Evolutionary conservation across 2,329 filamentous ascomycete genomes (phyloP).

Genomic region (Emmonsiellopsis sp.): DNA sequence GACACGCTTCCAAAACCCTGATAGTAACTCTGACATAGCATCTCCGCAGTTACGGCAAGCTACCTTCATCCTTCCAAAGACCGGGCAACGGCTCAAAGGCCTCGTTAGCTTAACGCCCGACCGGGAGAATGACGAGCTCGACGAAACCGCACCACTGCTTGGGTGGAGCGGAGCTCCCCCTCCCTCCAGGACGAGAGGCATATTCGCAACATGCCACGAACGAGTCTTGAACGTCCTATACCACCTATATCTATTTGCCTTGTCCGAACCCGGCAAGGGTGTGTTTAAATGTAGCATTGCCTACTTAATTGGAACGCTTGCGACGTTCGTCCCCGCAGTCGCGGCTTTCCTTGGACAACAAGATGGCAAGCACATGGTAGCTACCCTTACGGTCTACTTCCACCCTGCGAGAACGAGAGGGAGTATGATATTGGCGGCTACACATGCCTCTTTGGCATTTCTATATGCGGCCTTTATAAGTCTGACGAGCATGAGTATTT

Average conservation of each 20-base stretch:
- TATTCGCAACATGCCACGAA: conserved; percentile 12
- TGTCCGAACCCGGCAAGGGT: conserved; percentile 64
- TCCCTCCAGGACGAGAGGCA: conserved; percentile 4
- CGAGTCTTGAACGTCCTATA: conserved; percentile 27
- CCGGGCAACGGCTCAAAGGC: conserved; percentile 73
- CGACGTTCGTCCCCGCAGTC: conserved; percentile 68
- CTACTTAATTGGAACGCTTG: conserved; percentile 76
- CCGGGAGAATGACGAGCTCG: conserved; percentile 33
- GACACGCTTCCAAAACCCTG: neutral
- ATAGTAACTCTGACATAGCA: neutral
- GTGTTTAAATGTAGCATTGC: conserved; percentile 88
- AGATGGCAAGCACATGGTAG: conserved; percentile 89
- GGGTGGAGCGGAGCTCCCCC: conserved; percentile 11
- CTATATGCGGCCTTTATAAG: conserved; percentile 67
- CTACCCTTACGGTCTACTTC: conserved; percentile 90
- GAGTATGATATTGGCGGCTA: conserved; percentile 77
- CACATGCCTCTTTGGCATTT: conserved; percentile 69
- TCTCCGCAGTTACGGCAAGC: conserved; percentile 60
- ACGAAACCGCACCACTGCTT: conserved; percentile 29
- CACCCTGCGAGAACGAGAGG: conserved; percentile 79
- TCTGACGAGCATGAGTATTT: conserved; percentile 79
- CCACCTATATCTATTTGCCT: conserved; percentile 50
- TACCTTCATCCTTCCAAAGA: conserved; percentile 77
- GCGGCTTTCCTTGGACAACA: conserved; percentile 67
- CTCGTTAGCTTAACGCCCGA: conserved; percentile 72